Conservation (phyloP, 495 filamentous ascomycete genomes). For the Jackrogersella minutella region DNA sequence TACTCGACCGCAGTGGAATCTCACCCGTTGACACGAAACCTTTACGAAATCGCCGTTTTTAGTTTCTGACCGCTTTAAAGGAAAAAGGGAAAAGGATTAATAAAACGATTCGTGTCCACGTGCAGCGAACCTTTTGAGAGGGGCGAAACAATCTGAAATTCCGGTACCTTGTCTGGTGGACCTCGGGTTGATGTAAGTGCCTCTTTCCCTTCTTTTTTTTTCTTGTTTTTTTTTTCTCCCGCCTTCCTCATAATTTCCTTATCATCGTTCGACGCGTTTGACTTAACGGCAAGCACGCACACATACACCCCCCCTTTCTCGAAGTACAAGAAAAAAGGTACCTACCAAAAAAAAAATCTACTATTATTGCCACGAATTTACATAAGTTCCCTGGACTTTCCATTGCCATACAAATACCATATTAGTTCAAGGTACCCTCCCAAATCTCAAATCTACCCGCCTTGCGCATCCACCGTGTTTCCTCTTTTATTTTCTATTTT, state of each 20-base stretch:
- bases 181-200: slow-evolving; percentile 41
- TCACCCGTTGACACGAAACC: slow-evolving; percentile 33
- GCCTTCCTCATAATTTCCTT: slow-evolving; percentile 31
- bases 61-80: slow-evolving; percentile 39
- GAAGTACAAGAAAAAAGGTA: slow-evolving; percentile 12
- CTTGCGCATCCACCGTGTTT: slow-evolving; percentile 37
- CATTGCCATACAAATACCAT: slow-evolving; percentile 30
- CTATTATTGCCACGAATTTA: slow-evolving; percentile 34
- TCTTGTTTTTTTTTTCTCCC: slow-evolving; percentile 37
- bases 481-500: slow-evolving; percentile 39
- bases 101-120: slow-evolving; percentile 39
- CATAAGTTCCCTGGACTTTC: slow-evolving; percentile 13
- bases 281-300: slow-evolving; percentile 17
- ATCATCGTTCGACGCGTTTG: slow-evolving; percentile 36
- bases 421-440: slow-evolving; percentile 31
- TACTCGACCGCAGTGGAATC: slow-evolving; percentile 32
- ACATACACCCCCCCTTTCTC: slow-evolving; percentile 24
- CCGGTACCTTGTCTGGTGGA: slow-evolving; percentile 34
- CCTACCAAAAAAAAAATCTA: slow-evolving; percentile 24
- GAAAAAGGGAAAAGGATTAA: slow-evolving; percentile 23
- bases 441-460: slow-evolving; percentile 22
- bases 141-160: slow-evolving; percentile 36
- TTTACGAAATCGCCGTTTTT: slow-evolving; percentile 27
- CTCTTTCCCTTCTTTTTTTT: slow-evolving; percentile 31
- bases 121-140: slow-evolving; percentile 33